These are phyloP conservation scores for Eucalyptus guilfoylei DNA, from an alignment of 345 rosid genomes.

Conservation along the genomic window DNA sequence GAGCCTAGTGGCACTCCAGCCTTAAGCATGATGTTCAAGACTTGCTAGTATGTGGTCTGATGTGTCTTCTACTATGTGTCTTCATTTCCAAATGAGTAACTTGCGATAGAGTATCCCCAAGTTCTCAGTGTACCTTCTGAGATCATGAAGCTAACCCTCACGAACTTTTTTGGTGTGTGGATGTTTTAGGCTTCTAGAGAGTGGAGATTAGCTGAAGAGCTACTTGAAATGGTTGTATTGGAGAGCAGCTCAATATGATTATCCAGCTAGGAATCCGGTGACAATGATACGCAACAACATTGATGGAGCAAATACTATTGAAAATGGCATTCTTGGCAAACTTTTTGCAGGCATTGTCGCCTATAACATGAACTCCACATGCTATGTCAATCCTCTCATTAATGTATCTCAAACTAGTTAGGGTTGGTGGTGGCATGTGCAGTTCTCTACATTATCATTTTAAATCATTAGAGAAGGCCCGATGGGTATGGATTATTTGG, in stretches of 20 bases:
- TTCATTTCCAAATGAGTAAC: not conserved
- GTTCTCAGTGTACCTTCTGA: not conserved
- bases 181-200: constrained; percentile 11
- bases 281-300: constrained; percentile 12
- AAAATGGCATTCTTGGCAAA: constrained; percentile 4
- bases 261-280: constrained; percentile 6
- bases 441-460: not conserved
- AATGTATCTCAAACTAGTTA: not conserved
- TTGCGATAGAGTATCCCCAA: not conserved
- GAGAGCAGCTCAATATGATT: constrained; percentile 32
- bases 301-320: not conserved
- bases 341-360: constrained; percentile 13
- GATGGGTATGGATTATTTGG: not conserved
- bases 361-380: not conserved
- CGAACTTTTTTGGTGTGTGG: not conserved
- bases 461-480: not conserved
- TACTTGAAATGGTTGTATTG: not conserved
- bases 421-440: constrained; percentile 43
- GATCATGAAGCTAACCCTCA: not conserved
- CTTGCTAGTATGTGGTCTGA: constrained; percentile 31
- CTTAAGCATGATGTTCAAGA: constrained; percentile 49
- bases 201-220: constrained; percentile 5
- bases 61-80: not conserved
- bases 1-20: constrained; percentile 25
- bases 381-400: not conserved